A percentile compares a stretch with the other conserved stretches of the same genome.
Evolutionary conservation across 2,329 filamentous ascomycete genomes (phyloP).

Genomic region (Nemania sp.): DNA sequence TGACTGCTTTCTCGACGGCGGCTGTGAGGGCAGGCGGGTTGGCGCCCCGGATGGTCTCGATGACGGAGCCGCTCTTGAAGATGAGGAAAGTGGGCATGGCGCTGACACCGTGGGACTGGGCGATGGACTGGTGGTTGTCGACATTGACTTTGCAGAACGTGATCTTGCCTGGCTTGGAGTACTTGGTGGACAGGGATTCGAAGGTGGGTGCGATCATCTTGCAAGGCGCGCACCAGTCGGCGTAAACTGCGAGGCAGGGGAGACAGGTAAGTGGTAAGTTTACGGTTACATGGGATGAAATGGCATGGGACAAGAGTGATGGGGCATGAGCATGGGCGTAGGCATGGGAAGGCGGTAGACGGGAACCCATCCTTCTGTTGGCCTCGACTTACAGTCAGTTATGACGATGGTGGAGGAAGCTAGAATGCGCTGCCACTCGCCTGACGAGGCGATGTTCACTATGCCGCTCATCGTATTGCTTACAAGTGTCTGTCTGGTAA

Average conservation of each 20-base stretch:
- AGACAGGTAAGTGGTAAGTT: not conserved
- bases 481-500: not conserved
- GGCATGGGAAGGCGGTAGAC: not conserved
- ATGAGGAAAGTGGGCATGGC: constrained; percentile 96
- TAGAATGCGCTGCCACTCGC: constrained; percentile 75
- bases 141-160: constrained; percentile 93
- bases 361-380: not conserved
- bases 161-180: constrained; percentile 79
- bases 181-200: constrained; percentile 78
- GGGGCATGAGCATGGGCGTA: not conserved
- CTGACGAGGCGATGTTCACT: constrained; percentile 64
- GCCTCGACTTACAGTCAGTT: constrained; percentile 76
- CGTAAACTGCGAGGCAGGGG: constrained; percentile 68
- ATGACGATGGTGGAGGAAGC: constrained; percentile 78
- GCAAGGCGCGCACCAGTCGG: constrained; percentile 94
- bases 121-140: constrained; percentile 78
- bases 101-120: constrained; percentile 76
- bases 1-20: constrained; percentile 71
- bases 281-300: not conserved
- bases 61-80: constrained; percentile 74
- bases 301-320: not conserved
- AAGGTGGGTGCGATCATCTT: constrained; percentile 90
- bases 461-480: constrained; percentile 47
- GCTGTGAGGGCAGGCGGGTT: constrained; percentile 75
- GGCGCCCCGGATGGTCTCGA: constrained; percentile 80